phyloP scores from a whole-genome alignment of 2,329 filamentous ascomycete genomes.

The Coniella vitis region DNA sequence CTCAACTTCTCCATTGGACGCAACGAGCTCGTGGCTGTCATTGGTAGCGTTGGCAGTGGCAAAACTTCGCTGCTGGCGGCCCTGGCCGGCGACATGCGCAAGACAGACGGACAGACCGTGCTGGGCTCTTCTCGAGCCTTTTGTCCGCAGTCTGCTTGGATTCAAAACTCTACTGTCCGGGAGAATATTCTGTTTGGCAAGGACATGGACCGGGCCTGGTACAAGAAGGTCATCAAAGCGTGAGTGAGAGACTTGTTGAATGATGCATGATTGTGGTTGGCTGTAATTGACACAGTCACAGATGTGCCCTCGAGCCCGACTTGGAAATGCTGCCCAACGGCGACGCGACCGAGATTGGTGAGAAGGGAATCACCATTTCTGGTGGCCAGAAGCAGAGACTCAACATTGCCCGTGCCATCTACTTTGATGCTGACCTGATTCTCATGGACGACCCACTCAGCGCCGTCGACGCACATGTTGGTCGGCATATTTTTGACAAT shows the following conservation, averaged over 20 bases:
- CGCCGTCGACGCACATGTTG: conserved; percentile 64
- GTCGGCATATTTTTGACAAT: conserved; percentile 79
- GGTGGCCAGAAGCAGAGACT: conserved; percentile 92
- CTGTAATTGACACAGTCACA: background rate
- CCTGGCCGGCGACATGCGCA: conserved; percentile 88
- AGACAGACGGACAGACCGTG: conserved; percentile 64
- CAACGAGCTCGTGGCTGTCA: conserved; percentile 77
- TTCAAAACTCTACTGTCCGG: conserved; percentile 81
- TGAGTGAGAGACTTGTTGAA: conserved; percentile 30
- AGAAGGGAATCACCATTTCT: conserved; percentile 90
- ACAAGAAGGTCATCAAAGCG: conserved; percentile 74
- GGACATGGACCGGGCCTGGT: conserved; percentile 68
- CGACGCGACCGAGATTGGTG: conserved; percentile 87
- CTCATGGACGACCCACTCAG: conserved; percentile 65
- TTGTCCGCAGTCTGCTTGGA: conserved; percentile 96
- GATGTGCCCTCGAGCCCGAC: conserved; percentile 43
- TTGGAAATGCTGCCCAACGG: conserved; percentile 88
- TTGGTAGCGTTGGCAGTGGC: conserved; percentile 80
- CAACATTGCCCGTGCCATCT: conserved; percentile 80
- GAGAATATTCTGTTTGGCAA: conserved; percentile 92
- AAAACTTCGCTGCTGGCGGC: conserved; percentile 87
- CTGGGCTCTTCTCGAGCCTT: conserved; percentile 79
- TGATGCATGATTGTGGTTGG: background rate
- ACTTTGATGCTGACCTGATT: conserved; percentile 62
- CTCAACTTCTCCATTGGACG: conserved; percentile 62